phyloP scores from a whole-genome alignment of 2,329 filamentous ascomycete genomes.

The Laburnicola sp. region DNA sequence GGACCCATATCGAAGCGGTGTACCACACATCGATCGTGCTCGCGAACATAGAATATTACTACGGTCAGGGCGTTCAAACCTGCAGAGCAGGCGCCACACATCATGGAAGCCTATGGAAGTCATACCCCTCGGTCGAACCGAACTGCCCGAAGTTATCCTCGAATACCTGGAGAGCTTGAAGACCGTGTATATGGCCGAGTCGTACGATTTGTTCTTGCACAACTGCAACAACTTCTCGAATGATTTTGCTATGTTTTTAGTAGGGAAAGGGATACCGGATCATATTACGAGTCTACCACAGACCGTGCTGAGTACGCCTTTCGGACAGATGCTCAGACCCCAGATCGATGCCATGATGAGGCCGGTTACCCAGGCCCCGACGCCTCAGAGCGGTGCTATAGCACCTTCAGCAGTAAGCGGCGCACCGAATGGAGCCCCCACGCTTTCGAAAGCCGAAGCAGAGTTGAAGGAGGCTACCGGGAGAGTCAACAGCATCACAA shows the following conservation, averaged over 20 bases:
- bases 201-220: constrained; percentile 85
- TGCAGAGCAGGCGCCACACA: constrained; percentile 82
- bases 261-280: constrained; percentile 84
- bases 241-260: constrained; percentile 83
- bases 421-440: constrained; percentile 6
- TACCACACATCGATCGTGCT: constrained; percentile 94
- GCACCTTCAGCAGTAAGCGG: constrained; percentile 12
- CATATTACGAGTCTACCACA: constrained; percentile 85
- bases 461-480: constrained; percentile 38
- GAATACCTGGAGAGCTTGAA: constrained; percentile 87
- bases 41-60: constrained; percentile 84
- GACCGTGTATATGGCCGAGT: constrained; percentile 76
- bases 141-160: constrained; percentile 78
- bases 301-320: constrained; percentile 80
- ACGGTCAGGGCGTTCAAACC: constrained; percentile 82
- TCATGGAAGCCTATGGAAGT: constrained; percentile 81
- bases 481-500: constrained; percentile 64
- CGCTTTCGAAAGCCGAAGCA: constrained; percentile 14
- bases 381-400: constrained; percentile 35
- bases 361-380: constrained; percentile 63
- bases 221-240: constrained; percentile 99
- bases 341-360: constrained; percentile 69
- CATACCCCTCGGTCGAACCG: constrained; percentile 73
- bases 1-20: constrained; percentile 80
- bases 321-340: constrained; percentile 84